These are phyloP conservation scores for Ilyonectria mors-panacis DNA, from an alignment of 2,329 filamentous ascomycete species.

Conservation along the genomic window DNA sequence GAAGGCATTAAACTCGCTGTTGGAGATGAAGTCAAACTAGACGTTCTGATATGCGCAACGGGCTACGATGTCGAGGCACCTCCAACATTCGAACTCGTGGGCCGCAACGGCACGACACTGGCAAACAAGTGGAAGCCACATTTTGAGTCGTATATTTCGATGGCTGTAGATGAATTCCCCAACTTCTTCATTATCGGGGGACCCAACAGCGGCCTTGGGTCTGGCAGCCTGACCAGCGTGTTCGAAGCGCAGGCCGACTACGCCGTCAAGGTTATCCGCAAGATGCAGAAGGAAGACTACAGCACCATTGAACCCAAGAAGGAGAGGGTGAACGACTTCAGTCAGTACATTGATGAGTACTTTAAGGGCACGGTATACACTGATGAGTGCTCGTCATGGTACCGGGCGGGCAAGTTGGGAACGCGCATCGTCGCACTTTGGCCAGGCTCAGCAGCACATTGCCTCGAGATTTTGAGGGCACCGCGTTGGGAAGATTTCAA, in stretches of 20 bases:
- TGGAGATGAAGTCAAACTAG: slow-evolving; percentile 18
- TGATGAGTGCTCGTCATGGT: slow-evolving; percentile 34
- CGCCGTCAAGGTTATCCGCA: slow-evolving; percentile 42
- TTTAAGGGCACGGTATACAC: slow-evolving; percentile 34
- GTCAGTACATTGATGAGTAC: slow-evolving; percentile 32
- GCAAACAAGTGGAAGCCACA: slow-evolving; percentile 55
- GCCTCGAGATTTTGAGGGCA: slow-evolving; percentile 25
- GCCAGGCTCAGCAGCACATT: slow-evolving; percentile 28
- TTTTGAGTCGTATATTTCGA: slow-evolving; percentile 61
- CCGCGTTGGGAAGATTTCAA: slow-evolving; percentile 32
- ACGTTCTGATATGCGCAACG: slow-evolving; percentile 31
- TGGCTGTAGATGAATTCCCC: slow-evolving; percentile 63
- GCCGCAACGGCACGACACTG: slow-evolving; percentile 55
- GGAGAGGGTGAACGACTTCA: slow-evolving; percentile 25
- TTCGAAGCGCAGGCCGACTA: slow-evolving; percentile 60
- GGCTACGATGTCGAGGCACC: slow-evolving; percentile 26
- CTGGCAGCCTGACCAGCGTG: slow-evolving; percentile 62
- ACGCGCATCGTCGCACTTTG: slow-evolving; percentile 25
- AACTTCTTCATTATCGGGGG: slow-evolving; percentile 66
- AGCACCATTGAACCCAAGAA: slow-evolving; percentile 22
- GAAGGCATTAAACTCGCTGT: slow-evolving; percentile 9
- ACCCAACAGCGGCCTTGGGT: slow-evolving; percentile 64
- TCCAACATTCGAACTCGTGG: slow-evolving; percentile 55
- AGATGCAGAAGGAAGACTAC: slow-evolving; percentile 45
- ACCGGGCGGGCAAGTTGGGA: slow-evolving; percentile 3